Conservation (phyloP, 768 basidiomycete genomes). For the Candolleomyces efflorescens region DNA sequence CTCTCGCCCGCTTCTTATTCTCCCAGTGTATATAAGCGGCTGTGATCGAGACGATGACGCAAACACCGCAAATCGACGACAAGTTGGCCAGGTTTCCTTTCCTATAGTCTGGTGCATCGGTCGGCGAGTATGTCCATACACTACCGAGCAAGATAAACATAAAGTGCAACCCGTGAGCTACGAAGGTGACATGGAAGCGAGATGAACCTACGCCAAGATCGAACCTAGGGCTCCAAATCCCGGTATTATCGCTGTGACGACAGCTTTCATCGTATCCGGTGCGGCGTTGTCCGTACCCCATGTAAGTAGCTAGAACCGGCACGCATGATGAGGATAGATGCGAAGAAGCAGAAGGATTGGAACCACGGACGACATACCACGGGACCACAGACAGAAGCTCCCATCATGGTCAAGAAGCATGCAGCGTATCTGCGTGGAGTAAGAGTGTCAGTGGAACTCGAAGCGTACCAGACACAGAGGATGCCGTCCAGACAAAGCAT, state of each 20-base stretch:
- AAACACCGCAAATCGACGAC: conserved; percentile 28
- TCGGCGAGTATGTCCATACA: conserved; percentile 45
- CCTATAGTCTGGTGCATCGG: conserved; percentile 41
- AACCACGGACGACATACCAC: conserved; percentile 12
- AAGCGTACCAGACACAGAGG: not conserved
- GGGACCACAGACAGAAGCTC: conserved; percentile 35
- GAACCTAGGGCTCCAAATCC: conserved; percentile 34
- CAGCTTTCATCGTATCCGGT: conserved; percentile 43
- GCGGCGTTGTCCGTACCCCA: conserved; percentile 49
- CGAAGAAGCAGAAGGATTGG: not conserved
- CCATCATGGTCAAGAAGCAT: conserved; percentile 38
- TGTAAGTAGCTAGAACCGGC: conserved; percentile 26
- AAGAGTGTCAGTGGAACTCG: not conserved
- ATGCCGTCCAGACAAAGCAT: too few relatives aligned
- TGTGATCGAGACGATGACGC: conserved; percentile 20
- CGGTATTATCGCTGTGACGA: conserved; percentile 38
- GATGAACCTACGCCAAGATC: conserved; percentile 27
- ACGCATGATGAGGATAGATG: not conserved
- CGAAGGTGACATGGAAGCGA: not conserved
- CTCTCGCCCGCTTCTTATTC: conserved; percentile 32
- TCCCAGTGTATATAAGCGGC: conserved; percentile 29
- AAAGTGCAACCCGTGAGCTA: not conserved
- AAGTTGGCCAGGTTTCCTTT: conserved; percentile 45
- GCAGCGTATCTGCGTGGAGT: conserved; percentile 33
- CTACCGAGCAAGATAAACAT: conserved; percentile 15